Percentiles rank a stretch among this genome's conserved stretches.
Conservation (phyloP, 257 asterid species). For the Coffea canephora region DNA sequence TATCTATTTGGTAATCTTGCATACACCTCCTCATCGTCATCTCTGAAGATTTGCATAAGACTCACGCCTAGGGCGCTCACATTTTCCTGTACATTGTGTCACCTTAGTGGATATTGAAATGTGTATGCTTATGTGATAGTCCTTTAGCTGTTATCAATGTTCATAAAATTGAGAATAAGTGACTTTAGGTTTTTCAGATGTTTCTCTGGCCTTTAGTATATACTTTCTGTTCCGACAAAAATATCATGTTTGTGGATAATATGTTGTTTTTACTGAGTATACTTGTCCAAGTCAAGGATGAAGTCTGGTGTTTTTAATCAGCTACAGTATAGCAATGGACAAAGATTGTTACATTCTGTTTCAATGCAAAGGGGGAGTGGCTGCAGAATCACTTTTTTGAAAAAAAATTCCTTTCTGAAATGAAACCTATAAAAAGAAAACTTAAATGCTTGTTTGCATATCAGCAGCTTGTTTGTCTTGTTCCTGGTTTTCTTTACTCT, state of each 20-base stretch:
- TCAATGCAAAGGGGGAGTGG: neutral
- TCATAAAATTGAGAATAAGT: neutral
- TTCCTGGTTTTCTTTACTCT: neutral
- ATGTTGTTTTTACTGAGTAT: neutral
- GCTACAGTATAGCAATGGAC: neutral
- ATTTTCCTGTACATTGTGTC: neutral
- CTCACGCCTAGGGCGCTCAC: neutral
- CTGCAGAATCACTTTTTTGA: neutral
- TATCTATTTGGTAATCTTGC: neutral
- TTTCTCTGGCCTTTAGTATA: neutral
- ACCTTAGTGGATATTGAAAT: neutral
- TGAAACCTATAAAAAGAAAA: neutral
- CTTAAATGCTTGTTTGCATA: neutral
- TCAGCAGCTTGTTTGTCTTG: neutral
- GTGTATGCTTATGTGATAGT: neutral
- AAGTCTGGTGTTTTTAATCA: neutral
- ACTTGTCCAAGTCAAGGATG: neutral
- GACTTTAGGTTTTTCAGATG: neutral
- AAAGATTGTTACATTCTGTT: neutral
- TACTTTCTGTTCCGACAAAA: neutral
- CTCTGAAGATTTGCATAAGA: neutral
- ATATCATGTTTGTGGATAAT: neutral
- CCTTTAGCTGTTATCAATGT: neutral
- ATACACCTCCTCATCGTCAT: neutral
- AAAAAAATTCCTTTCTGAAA: neutral